A percentile compares a stretch with the other conserved stretches of the same genome.
Evolutionary conservation across 2,329 filamentous ascomycete species (phyloP).

Genomic region (Passalora sequoiae): DNA sequence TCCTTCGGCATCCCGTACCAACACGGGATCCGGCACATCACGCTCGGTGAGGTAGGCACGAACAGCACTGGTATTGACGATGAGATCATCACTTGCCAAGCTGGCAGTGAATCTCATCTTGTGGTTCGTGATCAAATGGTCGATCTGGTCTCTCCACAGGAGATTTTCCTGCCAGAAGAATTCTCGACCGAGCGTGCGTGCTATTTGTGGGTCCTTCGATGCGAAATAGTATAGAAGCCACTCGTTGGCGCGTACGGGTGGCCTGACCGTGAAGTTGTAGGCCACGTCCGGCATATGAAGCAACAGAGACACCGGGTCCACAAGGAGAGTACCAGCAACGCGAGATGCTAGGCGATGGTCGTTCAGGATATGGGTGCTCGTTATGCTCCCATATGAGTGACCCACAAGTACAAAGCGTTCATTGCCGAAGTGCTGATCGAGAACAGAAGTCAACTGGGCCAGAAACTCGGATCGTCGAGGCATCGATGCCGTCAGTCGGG

Average conservation of each 20-base stretch:
- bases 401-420: conserved; percentile 55
- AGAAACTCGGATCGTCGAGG: conserved; percentile 52
- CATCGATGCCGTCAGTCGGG: conserved; percentile 54
- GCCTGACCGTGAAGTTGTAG: conserved; percentile 60
- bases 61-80: conserved; percentile 57
- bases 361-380: conserved; percentile 58
- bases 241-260: conserved; percentile 55
- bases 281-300: conserved; percentile 66
- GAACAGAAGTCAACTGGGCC: conserved; percentile 51
- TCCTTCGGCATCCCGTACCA: conserved; percentile 18
- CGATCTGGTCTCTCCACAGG: conserved; percentile 63
- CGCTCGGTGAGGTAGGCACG: conserved; percentile 51
- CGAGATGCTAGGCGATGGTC: conserved; percentile 41
- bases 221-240: conserved; percentile 68
- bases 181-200: conserved; percentile 58
- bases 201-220: conserved; percentile 61
- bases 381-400: conserved; percentile 59
- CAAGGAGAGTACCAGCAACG: conserved; percentile 49
- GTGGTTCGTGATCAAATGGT: conserved; percentile 32
- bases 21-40: conserved; percentile 24
- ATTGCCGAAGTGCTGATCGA: conserved; percentile 57
- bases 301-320: conserved; percentile 62
- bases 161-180: conserved; percentile 71
- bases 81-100: conserved; percentile 58
- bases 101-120: conserved; percentile 50